Base-by-base conservation (phyloP, 176 grass and related monocot genomes). In the Oropetium thomaeum region DNA sequence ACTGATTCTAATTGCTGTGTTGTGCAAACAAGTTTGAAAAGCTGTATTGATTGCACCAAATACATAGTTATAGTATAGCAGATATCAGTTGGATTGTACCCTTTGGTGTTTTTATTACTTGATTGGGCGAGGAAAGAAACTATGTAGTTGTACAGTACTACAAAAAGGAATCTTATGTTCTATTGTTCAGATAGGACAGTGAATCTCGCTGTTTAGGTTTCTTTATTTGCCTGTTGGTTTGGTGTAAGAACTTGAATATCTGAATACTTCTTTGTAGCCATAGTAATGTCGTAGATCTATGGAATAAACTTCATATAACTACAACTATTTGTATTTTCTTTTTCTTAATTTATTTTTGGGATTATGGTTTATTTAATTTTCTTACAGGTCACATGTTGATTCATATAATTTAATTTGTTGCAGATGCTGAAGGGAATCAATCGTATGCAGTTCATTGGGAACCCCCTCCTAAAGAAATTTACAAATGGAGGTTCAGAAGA, bases 361-460 rank as follows among this genome's bases (percentile, higher is more conserved):
- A 44, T 26, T 44, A 44, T 44, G 40, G 45, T 48, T 30, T 0
- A 13, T 6, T 33, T 19, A 17, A 61, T 30, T 32, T 33, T 61
- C 58, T 19, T 47, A 35, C 16, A 47, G 42, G 28, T 45, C 26
- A 61, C 15, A 69, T 69, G 25, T 47, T 69, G 42, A 47, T 47
- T 47, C 8, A 11, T 12, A 8, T 15, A 27, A 23, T 45, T 17
- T 45, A 29, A 1, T 43, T 84, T 69, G 79, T 57, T 55, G 34
- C 70, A 92, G 87, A 93, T 74, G 83, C 64, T 70, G 90, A 89
- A 81, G 90, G 85, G 69, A 90, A 85, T 35, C 79, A 91, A 68
- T 79, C 94, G 8, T 97, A 82, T 83, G 94, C 94, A 44, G 88
- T 97, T 67, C 76, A 97, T n/a, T 97, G 90, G 94, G 94, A 97